Percentiles rank a stretch among this genome's conserved stretches.
Evolutionary conservation across 257 asterid genomes (phyloP).

Genomic region (Mentha longifolia): DNA sequence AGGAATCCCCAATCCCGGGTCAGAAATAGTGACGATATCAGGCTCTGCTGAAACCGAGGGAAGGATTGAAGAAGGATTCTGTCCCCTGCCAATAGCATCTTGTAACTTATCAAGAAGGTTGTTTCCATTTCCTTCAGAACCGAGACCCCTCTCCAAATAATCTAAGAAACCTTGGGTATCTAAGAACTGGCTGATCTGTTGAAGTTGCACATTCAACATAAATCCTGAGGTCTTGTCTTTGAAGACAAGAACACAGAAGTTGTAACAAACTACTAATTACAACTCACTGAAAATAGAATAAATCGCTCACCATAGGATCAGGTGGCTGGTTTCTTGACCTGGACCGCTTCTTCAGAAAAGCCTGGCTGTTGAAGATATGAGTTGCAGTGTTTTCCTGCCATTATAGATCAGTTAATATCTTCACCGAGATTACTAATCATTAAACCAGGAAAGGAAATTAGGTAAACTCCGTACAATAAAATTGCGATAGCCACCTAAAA

Average conservation of each 20-base stretch:
- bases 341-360: conserved; percentile 92
- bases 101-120: conserved; percentile 95
- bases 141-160: conserved; percentile 90
- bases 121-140: conserved; percentile 71
- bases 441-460: conserved; percentile 26
- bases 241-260: conserved; percentile 10
- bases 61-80: conserved; percentile 76
- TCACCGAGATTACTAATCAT: conserved; percentile 28
- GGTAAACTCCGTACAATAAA: conserved; percentile 74
- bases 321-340: conserved; percentile 91
- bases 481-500: conserved; percentile 97
- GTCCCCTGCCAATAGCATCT: conserved; percentile 97
- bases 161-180: conserved; percentile 95
- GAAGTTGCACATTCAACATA: conserved; percentile 39
- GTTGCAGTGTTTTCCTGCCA: conserved; percentile 83
- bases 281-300: conserved; percentile 23
- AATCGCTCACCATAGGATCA: conserved; percentile 76
- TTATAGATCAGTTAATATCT: conserved; percentile 34
- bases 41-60: conserved; percentile 59
- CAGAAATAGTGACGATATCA: conserved; percentile 78
- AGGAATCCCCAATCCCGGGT: conserved; percentile 53
- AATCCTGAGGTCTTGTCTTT: conserved; percentile 25
- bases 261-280: conserved; percentile 8
- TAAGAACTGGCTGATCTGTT: conserved; percentile 89
- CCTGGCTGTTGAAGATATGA: conserved; percentile 87